These are phyloP conservation scores for Phytophthora agathidicida DNA, from an alignment of 352 stramenopile species.

Conservation along the genomic window DNA sequence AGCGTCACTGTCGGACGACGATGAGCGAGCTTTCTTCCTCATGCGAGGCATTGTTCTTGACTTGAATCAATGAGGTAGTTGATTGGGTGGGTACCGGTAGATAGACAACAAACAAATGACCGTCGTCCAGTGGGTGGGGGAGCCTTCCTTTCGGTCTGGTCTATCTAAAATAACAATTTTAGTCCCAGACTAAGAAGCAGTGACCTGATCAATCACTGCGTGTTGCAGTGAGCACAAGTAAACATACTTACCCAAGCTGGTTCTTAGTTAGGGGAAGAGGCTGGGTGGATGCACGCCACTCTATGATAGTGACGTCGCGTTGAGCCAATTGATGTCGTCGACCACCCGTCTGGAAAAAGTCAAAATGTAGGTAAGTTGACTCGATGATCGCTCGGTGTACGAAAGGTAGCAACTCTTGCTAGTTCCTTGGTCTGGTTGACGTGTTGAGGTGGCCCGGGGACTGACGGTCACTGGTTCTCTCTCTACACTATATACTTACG, in stretches of 20 bases:
- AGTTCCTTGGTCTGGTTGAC: constrained; percentile 11
- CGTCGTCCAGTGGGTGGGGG: background rate
- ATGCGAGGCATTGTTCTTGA: constrained; percentile 29
- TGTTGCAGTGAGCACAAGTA: constrained; percentile 2
- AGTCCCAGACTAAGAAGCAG: constrained; percentile 26
- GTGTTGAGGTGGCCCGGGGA: constrained; percentile 19
- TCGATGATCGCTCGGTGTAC: background rate
- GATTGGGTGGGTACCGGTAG: constrained; percentile 1
- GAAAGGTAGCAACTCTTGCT: constrained; percentile 23
- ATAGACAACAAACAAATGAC: background rate
- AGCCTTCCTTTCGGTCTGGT: constrained; percentile 3
- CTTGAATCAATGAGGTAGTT: constrained; percentile 2
- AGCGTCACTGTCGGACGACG: constrained; percentile 20
- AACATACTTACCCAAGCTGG: constrained; percentile 4
- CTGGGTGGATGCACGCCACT: constrained; percentile 8
- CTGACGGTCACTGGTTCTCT: constrained; percentile 17
- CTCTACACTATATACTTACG: background rate
- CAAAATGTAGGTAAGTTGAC: constrained; percentile 26
- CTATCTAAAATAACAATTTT: constrained; percentile 39
- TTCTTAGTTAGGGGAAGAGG: background rate
- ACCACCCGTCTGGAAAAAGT: constrained; percentile 24
- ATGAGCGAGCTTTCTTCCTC: constrained; percentile 35
- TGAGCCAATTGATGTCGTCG: constrained; percentile 21
- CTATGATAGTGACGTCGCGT: constrained; percentile 6
- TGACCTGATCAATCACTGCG: constrained; percentile 12